Evolutionary conservation across 192 early-diverging fungal species (phyloP), one percentile per base, ranked within the genome.

Genomic region (Gamsiella multidivaricata): DNA sequence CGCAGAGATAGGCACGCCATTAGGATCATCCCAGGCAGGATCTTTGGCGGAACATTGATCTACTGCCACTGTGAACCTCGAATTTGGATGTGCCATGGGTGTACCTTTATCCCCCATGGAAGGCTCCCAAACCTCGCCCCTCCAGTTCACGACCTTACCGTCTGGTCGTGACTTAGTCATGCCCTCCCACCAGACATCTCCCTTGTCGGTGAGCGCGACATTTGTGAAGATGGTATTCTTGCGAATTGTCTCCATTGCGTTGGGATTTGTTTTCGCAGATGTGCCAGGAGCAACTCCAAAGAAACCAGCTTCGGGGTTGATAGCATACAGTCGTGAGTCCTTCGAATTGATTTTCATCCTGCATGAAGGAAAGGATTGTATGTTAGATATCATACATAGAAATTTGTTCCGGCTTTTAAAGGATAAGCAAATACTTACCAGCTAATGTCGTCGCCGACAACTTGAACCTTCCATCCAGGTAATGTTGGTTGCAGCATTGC

Each of bases 271-370:
- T 37, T 78, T 78, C 32, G 29, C 74, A 0, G 74, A 78, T 18
- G 74, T 78, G 14, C 74, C 74, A n/a, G 74, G 74, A 3, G 74
- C 74, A 22, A 78, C 74, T 12, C 74, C 74, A 78, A 78, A 78
- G 74, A 78, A 78, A 49, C 74, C 74, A 43, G 74, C 74, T 69
- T 78, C 74, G 20, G 74, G 74, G 37, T 78, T 78, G 41, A 78
- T 78, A 5, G 74, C 74, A 53, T 78, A 78, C 26, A 78, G 49
- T n/a, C 66, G 58, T 25, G 65, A 68, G 46, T 78, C 74, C 32
- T 59, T 54, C 5, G 58, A 60, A 39, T 63, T 78, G 47, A 66
- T 52, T 36, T 69, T 78, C 74, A 78, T 78, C 74, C 74, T 75
- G 58, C 23, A 3, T n/a, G 12, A n/a, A 46, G n/a, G 5, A 46